Conservation (phyloP, 306 rosid species). For the Ormosia semicastrata region DNA sequence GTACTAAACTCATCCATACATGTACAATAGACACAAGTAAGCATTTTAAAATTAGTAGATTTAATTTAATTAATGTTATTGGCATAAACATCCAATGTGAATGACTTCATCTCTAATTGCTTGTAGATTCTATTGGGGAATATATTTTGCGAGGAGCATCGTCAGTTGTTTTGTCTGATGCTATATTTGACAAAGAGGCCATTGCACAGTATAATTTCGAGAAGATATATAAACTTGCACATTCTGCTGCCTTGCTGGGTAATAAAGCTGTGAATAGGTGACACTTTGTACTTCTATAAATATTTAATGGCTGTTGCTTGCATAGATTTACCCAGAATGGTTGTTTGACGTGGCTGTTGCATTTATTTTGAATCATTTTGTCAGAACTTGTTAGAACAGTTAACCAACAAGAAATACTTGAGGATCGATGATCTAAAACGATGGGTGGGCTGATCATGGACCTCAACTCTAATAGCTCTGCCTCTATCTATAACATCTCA, state of each 20-base stretch:
- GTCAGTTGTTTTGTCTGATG: constrained; percentile 84
- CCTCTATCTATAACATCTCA: too few species aligned
- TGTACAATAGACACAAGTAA: neutral
- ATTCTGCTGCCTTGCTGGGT: constrained; percentile 55
- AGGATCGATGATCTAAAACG: neutral
- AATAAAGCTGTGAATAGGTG: constrained; percentile 58
- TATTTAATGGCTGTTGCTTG: neutral
- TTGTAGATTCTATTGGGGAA: constrained; percentile 61
- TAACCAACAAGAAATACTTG: too few species aligned
- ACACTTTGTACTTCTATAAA: neutral
- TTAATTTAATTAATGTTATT: neutral
- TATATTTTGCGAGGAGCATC: constrained; percentile 73
- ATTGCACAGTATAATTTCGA: constrained; percentile 44
- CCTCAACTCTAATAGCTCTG: neutral
- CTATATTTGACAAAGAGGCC: constrained; percentile 77
- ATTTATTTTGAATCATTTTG: neutral
- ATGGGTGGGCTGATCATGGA: neutral
- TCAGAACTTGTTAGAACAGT: neutral
- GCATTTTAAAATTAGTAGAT: neutral
- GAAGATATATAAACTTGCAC: constrained; percentile 66
- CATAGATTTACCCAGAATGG: neutral
- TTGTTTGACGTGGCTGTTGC: neutral
- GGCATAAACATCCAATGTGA: neutral
- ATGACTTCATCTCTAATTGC: constrained; percentile 6
- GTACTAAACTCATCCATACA: neutral